Base-by-base conservation (phyloP, 2,329 filamentous ascomycete genomes). In the Epichloe gansuensis region DNA sequence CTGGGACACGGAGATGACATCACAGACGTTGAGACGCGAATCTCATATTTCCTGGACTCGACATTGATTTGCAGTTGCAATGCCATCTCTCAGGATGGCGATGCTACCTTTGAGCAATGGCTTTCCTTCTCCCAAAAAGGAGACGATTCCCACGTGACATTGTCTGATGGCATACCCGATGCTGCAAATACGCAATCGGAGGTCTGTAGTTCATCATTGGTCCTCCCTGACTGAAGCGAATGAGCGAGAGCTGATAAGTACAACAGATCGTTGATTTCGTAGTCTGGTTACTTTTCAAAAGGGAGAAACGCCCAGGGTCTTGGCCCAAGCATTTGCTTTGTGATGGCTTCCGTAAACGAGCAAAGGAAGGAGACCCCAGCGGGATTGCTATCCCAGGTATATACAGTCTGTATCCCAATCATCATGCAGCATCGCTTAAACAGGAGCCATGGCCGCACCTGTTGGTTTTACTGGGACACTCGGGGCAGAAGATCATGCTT, bases 271-370 rank as follows among this genome's bases (percentile, higher is more conserved):
- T 91, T 43, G 84, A 90, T 61, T 89, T 87, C 65, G 77, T 79
- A 31, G 80, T 96, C 42, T 89, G 85, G 80, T 74, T 79, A 9
- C 71, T 95, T 2, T 95, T 95, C 65, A 79, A 77, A 12, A 75
- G 77, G 58, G 68, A 72, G 15, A 69, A 73, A 35, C 63, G 31
- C 68, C 67, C 53, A 65, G 72, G 57, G 9, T 38, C 56, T 48
- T 78, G 76, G 61, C 83, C 85, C 2, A 77, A 79, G 49, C 87
- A 96, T 68, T 61, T 95, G 5, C 76, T 98, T 4, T 90, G 88
- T 59, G 84, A 95, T 71, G 91, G 91, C 25, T 95, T 84, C 60
- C 80, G 84, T 59, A 79, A 75, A 58, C 64, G 68, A 27, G 58
- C 58, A 36, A 62, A 58, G 35, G 67, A 64, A 27, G 60, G 56